Conservation (phyloP, 768 basidiomycete genomes). For the Naganishia antarctica region DNA sequence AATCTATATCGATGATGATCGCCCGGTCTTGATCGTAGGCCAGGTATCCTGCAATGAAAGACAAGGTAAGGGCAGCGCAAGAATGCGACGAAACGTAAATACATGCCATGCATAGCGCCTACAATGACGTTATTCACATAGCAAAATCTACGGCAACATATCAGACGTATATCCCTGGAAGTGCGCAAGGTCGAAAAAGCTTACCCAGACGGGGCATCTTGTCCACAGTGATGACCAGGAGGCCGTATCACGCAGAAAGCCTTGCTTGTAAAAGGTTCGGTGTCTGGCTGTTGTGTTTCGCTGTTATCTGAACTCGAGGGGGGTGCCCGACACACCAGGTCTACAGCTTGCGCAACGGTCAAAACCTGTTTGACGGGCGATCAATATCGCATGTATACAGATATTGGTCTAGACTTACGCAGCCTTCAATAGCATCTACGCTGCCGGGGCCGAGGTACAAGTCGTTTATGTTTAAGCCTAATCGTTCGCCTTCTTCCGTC, state of each 20-base stretch:
- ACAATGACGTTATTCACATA: slow-evolving; percentile 91
- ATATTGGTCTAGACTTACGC: slow-evolving; percentile 33
- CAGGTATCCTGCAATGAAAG: slow-evolving; percentile 63
- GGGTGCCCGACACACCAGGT: slow-evolving; percentile 53
- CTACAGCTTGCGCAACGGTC: slow-evolving; percentile 77
- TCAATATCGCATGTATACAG: neutral
- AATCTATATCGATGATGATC: slow-evolving; percentile 85
- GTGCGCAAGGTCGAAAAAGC: slow-evolving; percentile 5
- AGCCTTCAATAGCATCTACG: slow-evolving; percentile 47
- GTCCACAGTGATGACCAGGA: slow-evolving; percentile 91
- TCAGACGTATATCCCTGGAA: neutral
- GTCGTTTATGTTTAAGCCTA: slow-evolving; percentile 44
- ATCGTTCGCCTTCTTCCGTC: slow-evolving; percentile 21
- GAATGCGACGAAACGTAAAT: neutral
- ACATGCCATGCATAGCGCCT: slow-evolving; percentile 79
- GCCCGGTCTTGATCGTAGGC: slow-evolving; percentile 70
- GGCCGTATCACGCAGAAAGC: slow-evolving; percentile 84
- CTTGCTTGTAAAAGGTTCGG: slow-evolving; percentile 26
- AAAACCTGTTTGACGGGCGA: slow-evolving; percentile 33
- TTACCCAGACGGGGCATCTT: slow-evolving; percentile 73
- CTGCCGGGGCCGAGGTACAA: slow-evolving; percentile 47
- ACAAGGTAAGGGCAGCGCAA: neutral
- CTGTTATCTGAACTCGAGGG: neutral
- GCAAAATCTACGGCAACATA: slow-evolving; percentile 58
- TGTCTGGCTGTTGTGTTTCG: neutral